Evolutionary conservation across 768 basidiomycete genomes (phyloP), one percentile per base, ranked within the genome.

Genomic region (Paxillus rubicundulus): DNA sequence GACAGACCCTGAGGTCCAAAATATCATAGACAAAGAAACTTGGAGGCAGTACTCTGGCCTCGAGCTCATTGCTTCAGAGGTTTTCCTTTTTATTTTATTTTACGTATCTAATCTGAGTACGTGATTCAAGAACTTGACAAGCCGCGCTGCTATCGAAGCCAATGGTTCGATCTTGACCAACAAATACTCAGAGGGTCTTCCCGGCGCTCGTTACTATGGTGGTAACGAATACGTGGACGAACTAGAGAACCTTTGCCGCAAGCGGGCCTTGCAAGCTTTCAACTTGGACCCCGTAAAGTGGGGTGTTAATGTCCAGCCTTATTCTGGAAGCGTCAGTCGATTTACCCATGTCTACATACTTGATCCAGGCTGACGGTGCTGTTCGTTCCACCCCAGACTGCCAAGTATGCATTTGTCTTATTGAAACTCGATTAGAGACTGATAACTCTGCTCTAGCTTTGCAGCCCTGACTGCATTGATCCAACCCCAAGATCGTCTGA

Each of bases 291-390:
- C 90, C 39, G 78, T 75, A 44, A 83, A 86, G 71, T 98, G 97
- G 97, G 96, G 96, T 61, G 94, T 99, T 73, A 98, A 98, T 67
- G 97, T 99, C 51, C 97, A 99, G 73, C 97, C 97, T 7, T 99
- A 98, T 74, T 97, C 94, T 62, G 91, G 92, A 52, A 86, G 84
- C 56, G 87, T 92, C 66, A 69, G 87, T 82, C 32, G 46, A 16
- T 51, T n/a, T 4, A 3, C 2, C 20, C 12, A 16, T 42, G 40
- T 55, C 18, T 43, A 33, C 32, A 41, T 14, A 39, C 39, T 4
- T 30, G 20, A 6, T 9, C 9, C 40, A 27, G 24, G 52, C 57
- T 68, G 46, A 69, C 51, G 20, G 52, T 44, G 45, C n/a, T 17
- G 32, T 13, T 2, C 10, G 32, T 8, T 38, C 47, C 53, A 55